Evolutionary conservation across 2,329 filamentous ascomycete genomes (phyloP).

Genomic region (Macrophomina pseudophaseolina): DNA sequence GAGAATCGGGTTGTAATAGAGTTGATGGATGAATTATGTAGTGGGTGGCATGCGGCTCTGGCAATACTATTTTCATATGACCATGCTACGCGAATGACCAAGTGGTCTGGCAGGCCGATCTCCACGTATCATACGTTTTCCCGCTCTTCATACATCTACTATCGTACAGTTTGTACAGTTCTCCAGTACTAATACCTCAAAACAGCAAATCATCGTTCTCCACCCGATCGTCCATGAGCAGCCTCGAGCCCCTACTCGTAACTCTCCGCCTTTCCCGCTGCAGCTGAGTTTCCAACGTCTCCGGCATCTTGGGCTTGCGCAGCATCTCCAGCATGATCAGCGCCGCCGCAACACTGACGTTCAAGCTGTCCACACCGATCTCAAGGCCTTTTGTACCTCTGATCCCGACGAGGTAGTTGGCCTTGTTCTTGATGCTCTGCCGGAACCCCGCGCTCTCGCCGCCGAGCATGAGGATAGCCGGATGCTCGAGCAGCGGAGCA

Average conservation of each 20-base stretch:
- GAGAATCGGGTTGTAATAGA: too few relatives aligned
- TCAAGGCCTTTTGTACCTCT: constrained; percentile 53
- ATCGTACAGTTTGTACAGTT: too few relatives aligned
- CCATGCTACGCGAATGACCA: too few relatives aligned
- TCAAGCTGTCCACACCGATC: constrained; percentile 81
- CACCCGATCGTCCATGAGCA: neutral
- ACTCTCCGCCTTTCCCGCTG: neutral
- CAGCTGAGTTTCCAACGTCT: too few relatives aligned
- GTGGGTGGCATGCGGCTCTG: too few relatives aligned
- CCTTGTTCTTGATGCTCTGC: constrained; percentile 53
- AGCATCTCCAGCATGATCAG: constrained; percentile 75
- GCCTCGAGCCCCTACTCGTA: neutral
- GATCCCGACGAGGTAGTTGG: constrained; percentile 70
- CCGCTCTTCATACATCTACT: too few relatives aligned
- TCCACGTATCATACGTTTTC: too few relatives aligned
- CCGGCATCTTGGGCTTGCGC: constrained; percentile 19
- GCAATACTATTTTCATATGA: too few relatives aligned
- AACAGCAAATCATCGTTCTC: neutral
- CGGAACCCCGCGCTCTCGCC: constrained; percentile 40
- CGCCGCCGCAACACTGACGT: constrained; percentile 87
- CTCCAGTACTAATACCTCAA: neutral
- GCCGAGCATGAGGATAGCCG: constrained; percentile 76
- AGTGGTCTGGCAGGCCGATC: too few relatives aligned
- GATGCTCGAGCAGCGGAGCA: constrained; percentile 49
- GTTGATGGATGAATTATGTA: too few relatives aligned